Percentiles rank a stretch among this genome's conserved stretches.
Conservation (phyloP, 106 monocot species). For the Triglochin maritima region DNA sequence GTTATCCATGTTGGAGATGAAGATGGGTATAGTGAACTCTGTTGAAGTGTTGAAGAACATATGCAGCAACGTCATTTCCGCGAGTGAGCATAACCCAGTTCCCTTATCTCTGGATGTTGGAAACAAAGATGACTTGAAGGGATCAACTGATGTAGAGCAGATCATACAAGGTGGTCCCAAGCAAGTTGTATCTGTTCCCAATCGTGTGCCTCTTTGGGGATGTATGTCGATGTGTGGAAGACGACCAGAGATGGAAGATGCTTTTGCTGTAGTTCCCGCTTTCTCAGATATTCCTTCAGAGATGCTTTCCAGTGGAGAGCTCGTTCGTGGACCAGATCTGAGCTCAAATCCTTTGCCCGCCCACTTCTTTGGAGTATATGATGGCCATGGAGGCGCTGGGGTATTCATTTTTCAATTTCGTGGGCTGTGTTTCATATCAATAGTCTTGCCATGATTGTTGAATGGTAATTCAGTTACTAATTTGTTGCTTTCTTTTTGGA, state of each 20-base stretch:
- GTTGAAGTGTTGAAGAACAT: conserved; percentile 3
- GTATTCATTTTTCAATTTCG: conserved; percentile 11
- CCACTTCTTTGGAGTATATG: conserved; percentile 67
- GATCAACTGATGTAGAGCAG: conserved; percentile 1
- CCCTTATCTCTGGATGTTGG: neutral
- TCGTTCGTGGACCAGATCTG: conserved; percentile 6
- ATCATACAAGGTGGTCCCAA: conserved; percentile 4
- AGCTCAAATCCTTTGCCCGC: conserved; percentile 21
- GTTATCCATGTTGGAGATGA: conserved; percentile 7
- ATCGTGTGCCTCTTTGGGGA: conserved; percentile 58
- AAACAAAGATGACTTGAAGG: conserved; percentile 9
- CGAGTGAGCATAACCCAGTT: conserved; percentile 1
- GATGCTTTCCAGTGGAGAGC: conserved; percentile 27
- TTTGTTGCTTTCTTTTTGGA: conserved; percentile 2
- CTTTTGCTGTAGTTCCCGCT: conserved; percentile 30
- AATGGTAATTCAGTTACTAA: neutral
- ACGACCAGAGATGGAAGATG: conserved; percentile 90
- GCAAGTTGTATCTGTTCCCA: conserved; percentile 2
- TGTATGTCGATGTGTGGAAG: conserved; percentile 41
- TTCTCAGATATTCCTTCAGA: conserved; percentile 47
- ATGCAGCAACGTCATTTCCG: conserved; percentile 3
- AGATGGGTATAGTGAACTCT: conserved; percentile 1
- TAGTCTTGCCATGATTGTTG: too few species aligned
- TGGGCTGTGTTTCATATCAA: too few species aligned
- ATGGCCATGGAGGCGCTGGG: conserved; percentile 70